phyloP scores from a whole-genome alignment of 2,329 filamentous ascomycete genomes.

The Helotiales sp. region DNA sequence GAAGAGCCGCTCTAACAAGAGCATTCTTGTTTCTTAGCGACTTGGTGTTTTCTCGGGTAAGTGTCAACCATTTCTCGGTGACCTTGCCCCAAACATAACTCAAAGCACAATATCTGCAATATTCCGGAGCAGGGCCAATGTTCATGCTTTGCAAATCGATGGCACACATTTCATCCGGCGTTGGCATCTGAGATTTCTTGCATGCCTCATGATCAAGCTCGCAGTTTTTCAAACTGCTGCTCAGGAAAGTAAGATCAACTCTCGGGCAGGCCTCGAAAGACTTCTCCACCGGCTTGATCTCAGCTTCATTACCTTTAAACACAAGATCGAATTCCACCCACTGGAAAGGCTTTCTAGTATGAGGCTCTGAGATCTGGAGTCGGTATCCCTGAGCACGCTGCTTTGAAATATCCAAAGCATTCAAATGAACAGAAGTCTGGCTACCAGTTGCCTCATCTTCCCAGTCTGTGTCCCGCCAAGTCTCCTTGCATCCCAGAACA shows the following conservation, averaged over 20 bases:
- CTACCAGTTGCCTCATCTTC: slow-evolving; percentile 76
- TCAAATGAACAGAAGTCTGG: neutral
- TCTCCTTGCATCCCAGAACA: neutral
- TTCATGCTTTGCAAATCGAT: slow-evolving; percentile 13
- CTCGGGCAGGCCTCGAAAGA: neutral
- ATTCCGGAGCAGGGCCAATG: slow-evolving; percentile 1
- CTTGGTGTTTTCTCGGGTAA: slow-evolving; percentile 3
- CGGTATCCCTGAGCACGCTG: slow-evolving; percentile 56
- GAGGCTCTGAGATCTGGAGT: neutral
- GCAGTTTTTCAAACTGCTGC: neutral
- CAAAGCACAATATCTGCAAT: slow-evolving; percentile 17
- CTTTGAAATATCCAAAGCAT: neutral
- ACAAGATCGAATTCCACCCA: slow-evolving; percentile 17
- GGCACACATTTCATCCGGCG: slow-evolving; percentile 8
- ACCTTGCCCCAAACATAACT: slow-evolving; percentile 21
- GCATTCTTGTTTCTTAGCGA: slow-evolving; percentile 1
- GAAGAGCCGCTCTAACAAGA: neutral
- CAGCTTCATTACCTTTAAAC: slow-evolving; percentile 1
- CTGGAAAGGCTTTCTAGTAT: neutral
- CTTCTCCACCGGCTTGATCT: neutral
- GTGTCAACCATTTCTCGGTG: slow-evolving; percentile 3
- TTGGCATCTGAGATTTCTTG: neutral
- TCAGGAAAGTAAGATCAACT: slow-evolving; percentile 6
- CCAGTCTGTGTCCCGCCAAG: slow-evolving; percentile 59
- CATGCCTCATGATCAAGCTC: neutral